Conservation (phyloP, 2,329 filamentous ascomycete species). For the Calonectria fujianensis region DNA sequence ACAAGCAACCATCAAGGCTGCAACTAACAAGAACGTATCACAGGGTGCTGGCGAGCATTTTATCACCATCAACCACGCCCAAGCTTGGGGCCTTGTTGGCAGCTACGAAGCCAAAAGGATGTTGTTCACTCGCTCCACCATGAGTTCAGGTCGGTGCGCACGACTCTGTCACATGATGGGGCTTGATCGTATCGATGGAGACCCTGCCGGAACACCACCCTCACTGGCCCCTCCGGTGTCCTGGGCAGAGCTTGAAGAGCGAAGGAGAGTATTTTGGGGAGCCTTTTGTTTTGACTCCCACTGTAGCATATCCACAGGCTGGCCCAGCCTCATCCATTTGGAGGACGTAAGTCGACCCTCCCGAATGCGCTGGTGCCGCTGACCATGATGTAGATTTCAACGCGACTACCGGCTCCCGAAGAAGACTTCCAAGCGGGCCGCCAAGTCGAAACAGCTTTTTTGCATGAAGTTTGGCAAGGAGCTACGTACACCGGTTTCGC, state of each 20-base stretch:
- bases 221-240: constrained; percentile 83
- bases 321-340: constrained; percentile 88
- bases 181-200: constrained; percentile 84
- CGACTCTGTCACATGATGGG: constrained; percentile 90
- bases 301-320: constrained; percentile 91
- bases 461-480: constrained; percentile 79
- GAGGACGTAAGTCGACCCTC: constrained; percentile 71
- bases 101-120: constrained; percentile 90
- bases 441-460: constrained; percentile 76
- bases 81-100: constrained; percentile 85
- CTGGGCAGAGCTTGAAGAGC: constrained; percentile 86
- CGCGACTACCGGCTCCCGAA: constrained; percentile 87
- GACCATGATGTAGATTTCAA: constrained; percentile 75
- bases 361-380: neutral
- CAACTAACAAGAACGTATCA: constrained; percentile 5
- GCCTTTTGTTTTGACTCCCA: constrained; percentile 89
- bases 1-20: no score
- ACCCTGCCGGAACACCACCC: constrained; percentile 80
- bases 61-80: constrained; percentile 85
- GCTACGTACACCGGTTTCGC: constrained; percentile 82
- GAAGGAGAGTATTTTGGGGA: constrained; percentile 90
- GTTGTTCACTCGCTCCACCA: constrained; percentile 89
- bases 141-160: constrained; percentile 83
- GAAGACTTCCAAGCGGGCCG: constrained; percentile 82
- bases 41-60: constrained; percentile 86